Evolutionary conservation across 768 basidiomycete species (phyloP).

Genomic region (Melanogaster broomeanus): DNA sequence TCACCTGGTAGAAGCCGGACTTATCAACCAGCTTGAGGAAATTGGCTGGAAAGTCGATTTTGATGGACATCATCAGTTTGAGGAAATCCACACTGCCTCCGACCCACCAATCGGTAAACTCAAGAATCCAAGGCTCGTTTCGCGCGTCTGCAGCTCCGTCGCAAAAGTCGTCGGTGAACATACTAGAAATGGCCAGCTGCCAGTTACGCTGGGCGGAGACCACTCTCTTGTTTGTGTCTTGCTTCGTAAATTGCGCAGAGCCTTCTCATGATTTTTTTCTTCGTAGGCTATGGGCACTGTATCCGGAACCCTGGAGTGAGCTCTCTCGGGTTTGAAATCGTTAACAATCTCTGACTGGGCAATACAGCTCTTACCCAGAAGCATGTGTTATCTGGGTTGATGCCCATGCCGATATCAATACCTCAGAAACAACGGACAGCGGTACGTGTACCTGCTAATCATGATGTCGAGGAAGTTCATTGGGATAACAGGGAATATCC

Average conservation of each 20-base stretch:
- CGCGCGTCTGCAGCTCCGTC: slow-evolving; percentile 77
- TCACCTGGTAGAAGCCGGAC: slow-evolving; percentile 83
- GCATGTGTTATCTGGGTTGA: slow-evolving; percentile 96
- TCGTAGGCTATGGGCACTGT: slow-evolving; percentile 89
- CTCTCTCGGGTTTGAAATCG: not conserved
- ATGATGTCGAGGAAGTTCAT: slow-evolving; percentile 1
- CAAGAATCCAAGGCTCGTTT: slow-evolving; percentile 89
- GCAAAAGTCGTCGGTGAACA: slow-evolving; percentile 76
- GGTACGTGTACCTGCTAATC: slow-evolving; percentile 40
- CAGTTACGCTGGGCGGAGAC: slow-evolving; percentile 93
- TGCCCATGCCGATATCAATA: slow-evolving; percentile 98
- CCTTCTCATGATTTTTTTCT: not conserved
- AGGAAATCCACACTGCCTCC: slow-evolving; percentile 57
- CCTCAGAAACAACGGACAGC: slow-evolving; percentile 74
- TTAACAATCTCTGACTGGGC: slow-evolving; percentile 3
- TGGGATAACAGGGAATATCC: slow-evolving; percentile 73
- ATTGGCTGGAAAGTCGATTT: slow-evolving; percentile 92
- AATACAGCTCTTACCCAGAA: slow-evolving; percentile 64
- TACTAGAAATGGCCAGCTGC: slow-evolving; percentile 75
- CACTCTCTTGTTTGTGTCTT: slow-evolving; percentile 76
- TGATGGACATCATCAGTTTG: slow-evolving; percentile 88
- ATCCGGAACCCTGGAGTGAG: slow-evolving; percentile 80
- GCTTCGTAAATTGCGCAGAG: slow-evolving; percentile 3
- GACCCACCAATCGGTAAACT: slow-evolving; percentile 80
- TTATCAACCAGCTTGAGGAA: slow-evolving; percentile 69